phyloP scores from a whole-genome alignment of 441 rosid genomes.

The Bocquillonia castaneifolia region DNA sequence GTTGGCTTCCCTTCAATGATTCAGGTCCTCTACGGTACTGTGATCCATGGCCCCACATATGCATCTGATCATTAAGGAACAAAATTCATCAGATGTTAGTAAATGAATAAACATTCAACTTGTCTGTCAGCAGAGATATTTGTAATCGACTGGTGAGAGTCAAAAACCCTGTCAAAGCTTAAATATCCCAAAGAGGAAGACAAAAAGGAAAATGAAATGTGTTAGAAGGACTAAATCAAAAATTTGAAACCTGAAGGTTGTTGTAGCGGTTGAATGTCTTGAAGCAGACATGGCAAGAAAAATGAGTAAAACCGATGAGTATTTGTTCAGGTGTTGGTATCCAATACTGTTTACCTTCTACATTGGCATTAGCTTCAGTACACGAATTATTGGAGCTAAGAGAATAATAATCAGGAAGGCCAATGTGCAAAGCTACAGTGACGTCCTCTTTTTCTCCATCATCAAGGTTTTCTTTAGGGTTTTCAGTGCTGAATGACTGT shows the following conservation, averaged over 20 bases:
- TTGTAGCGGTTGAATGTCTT: conserved; percentile 90
- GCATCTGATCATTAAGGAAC: conserved; percentile 43
- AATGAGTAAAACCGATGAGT: conserved; percentile 61
- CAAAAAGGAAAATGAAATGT: background rate
- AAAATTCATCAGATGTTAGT: background rate
- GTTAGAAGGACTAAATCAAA: background rate
- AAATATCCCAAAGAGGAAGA: background rate
- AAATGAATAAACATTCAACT: background rate
- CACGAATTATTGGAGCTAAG: conserved; percentile 15
- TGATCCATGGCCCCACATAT: conserved; percentile 93
- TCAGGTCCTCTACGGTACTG: conserved; percentile 74
- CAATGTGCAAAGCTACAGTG: conserved; percentile 60
- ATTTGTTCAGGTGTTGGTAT: conserved; percentile 76
- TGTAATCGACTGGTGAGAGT: no score
- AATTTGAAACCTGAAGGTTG: conserved; percentile 62
- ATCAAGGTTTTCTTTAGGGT: conserved; percentile 26
- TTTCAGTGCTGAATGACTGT: conserved; percentile 18
- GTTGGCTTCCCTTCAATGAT: conserved; percentile 63
- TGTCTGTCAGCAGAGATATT: no score
- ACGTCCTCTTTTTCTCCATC: conserved; percentile 39
- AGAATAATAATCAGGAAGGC: conserved; percentile 46
- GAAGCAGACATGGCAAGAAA: conserved; percentile 71
- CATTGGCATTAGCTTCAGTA: conserved; percentile 20
- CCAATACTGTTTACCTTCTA: conserved; percentile 50
- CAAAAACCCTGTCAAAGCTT: no score